Conservation (phyloP, 1,139 yeast species). For the Pichia sp. region DNA sequence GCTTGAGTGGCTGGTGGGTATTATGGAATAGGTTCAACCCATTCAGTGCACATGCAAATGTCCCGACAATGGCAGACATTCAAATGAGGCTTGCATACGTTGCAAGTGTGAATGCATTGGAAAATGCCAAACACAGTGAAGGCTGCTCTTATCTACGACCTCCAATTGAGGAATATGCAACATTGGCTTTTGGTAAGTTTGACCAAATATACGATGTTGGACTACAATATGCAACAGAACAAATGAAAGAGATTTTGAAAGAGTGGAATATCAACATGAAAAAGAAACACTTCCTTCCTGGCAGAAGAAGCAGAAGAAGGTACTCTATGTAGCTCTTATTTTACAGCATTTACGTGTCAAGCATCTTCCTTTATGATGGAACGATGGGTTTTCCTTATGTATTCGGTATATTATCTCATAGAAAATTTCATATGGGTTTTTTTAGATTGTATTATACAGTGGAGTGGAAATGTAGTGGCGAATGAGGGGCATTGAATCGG, state of each 20-base stretch:
- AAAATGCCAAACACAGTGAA: constrained; percentile 73
- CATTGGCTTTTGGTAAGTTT: constrained; percentile 86
- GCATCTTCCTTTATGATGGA: too few relatives aligned
- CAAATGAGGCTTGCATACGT: constrained; percentile 93
- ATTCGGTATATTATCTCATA: too few relatives aligned
- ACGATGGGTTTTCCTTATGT: too few relatives aligned
- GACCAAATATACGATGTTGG: constrained; percentile 87
- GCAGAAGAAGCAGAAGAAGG: constrained; percentile 41
- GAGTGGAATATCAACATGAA: constrained; percentile 30
- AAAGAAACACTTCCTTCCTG: constrained; percentile 22
- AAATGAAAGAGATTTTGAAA: constrained; percentile 55
- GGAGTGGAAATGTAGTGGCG: too few relatives aligned
- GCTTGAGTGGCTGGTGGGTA: constrained; percentile 90
- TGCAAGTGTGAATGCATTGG: constrained; percentile 89
- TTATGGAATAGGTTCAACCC: constrained; percentile 85
- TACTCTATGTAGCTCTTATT: constrained; percentile 45
- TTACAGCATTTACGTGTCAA: too few relatives aligned
- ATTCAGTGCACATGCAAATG: constrained; percentile 77
- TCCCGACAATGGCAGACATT: constrained; percentile 92
- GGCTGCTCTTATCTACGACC: constrained; percentile 92
- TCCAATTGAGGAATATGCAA: constrained; percentile 87
- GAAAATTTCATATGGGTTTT: too few relatives aligned
- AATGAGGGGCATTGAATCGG: too few relatives aligned
- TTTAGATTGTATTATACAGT: too few relatives aligned
- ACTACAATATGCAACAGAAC: constrained; percentile 58